Conservation (phyloP, 805 yeast genomes). For the Kurtzmaniella cleridarum region DNA sequence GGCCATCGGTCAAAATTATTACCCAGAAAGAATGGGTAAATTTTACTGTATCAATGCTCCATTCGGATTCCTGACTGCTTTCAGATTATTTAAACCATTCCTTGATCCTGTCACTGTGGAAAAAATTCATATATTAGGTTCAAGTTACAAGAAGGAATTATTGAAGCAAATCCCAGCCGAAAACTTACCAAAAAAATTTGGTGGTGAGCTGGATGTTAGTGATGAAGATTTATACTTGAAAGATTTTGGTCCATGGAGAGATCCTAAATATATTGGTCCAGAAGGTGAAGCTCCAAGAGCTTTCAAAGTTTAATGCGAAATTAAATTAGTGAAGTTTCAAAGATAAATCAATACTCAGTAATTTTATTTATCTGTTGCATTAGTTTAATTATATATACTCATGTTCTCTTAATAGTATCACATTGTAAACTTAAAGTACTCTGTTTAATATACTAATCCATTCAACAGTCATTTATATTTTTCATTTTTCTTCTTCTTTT, state of each 20-base stretch:
- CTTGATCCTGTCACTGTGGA: constrained; percentile 96
- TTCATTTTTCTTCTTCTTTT: too few species aligned
- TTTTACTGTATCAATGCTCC: constrained; percentile 95
- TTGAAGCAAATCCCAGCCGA: constrained; percentile 90
- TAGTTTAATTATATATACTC: too few species aligned
- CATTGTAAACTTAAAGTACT: too few species aligned
- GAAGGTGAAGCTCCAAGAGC: constrained; percentile 86
- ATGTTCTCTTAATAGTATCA: too few species aligned
- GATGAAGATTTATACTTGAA: constrained; percentile 81
- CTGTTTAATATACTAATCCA: too few species aligned
- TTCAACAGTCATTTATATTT: too few species aligned
- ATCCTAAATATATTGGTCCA: constrained; percentile 79
- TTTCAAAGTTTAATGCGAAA: constrained; percentile 7
- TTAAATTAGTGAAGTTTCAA: too few species aligned
- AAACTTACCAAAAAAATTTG: constrained; percentile 87
- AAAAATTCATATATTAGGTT: constrained; percentile 83
- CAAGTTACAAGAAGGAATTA: constrained; percentile 73
- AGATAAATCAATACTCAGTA: too few species aligned
- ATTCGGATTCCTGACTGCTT: constrained; percentile 93
- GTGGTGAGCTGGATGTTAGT: constrained; percentile 68
- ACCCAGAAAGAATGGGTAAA: constrained; percentile 99
- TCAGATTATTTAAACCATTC: constrained; percentile 85
- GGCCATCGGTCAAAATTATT: constrained; percentile 90
- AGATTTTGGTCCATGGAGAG: constrained; percentile 98
- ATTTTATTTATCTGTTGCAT: too few species aligned